Evolutionary conservation across 345 rosid species (phyloP).

Genomic region (Lepidium sativum): DNA sequence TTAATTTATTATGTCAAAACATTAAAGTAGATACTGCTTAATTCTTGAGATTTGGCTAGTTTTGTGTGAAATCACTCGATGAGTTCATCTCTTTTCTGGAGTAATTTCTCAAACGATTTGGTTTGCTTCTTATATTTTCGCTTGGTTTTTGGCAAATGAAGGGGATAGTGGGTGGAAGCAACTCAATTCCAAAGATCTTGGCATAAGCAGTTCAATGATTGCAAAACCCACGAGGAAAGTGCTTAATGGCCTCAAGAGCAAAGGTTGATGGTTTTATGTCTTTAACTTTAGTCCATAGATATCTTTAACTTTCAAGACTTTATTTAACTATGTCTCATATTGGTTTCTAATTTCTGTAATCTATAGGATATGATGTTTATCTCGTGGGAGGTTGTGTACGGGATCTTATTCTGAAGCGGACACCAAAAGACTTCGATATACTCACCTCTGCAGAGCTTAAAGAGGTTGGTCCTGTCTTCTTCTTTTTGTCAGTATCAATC

Average conservation of each 20-base stretch:
- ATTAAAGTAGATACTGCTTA: neutral
- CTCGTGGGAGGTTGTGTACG: slow-evolving; percentile 98
- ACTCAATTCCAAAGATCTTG: slow-evolving; percentile 40
- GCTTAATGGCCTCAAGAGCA: slow-evolving; percentile 44
- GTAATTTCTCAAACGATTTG: neutral
- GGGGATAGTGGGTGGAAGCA: slow-evolving; percentile 42
- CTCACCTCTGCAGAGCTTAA: slow-evolving; percentile 83
- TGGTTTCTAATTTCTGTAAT: neutral
- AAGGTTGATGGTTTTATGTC: slow-evolving; percentile 30
- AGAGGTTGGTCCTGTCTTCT: slow-evolving; percentile 42
- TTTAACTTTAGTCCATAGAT: neutral
- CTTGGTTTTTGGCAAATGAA: neutral
- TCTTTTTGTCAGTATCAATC: neutral
- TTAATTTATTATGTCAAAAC: neutral
- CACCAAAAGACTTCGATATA: slow-evolving; percentile 84
- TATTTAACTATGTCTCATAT: neutral
- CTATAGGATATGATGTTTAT: slow-evolving; percentile 70
- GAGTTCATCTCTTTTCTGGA: neutral
- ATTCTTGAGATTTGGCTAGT: slow-evolving; percentile 1
- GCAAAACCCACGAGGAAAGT: slow-evolving; percentile 41
- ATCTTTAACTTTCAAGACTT: neutral
- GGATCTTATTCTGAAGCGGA: slow-evolving; percentile 77
- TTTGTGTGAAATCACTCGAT: neutral
- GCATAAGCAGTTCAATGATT: slow-evolving; percentile 41
- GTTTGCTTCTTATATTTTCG: neutral